A percentile compares a stretch with the other conserved stretches of the same genome.
Conservation (phyloP, 768 basidiomycete genomes). For the Termitomyces sp. region DNA sequence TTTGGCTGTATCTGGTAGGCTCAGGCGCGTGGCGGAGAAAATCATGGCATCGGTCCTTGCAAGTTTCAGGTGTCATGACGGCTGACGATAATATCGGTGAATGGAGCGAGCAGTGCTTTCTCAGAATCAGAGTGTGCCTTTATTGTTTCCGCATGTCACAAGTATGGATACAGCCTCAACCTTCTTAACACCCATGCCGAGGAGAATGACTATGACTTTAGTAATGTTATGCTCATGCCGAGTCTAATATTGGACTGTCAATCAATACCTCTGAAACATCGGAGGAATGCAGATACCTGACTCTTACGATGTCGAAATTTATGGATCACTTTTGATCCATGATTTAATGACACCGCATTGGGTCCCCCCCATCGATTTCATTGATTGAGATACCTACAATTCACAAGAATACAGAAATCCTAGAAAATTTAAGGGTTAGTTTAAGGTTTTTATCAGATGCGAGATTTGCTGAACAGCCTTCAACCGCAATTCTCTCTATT, state of each 20-base stretch:
- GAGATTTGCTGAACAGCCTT: background rate
- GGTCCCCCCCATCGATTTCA: background rate
- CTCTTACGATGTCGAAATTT: background rate
- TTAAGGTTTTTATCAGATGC: background rate
- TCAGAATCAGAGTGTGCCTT: background rate
- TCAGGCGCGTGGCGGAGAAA: background rate
- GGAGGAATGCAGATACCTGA: background rate
- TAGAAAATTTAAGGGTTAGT: background rate
- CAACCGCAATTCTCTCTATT: background rate
- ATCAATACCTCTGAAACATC: conserved; percentile 1
- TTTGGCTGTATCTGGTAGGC: background rate
- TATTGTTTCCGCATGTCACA: background rate
- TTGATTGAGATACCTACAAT: background rate
- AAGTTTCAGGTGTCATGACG: background rate
- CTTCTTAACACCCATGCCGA: background rate
- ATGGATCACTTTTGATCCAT: background rate
- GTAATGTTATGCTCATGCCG: background rate
- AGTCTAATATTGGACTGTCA: background rate
- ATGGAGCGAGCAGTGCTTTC: background rate
- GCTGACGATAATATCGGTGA: background rate
- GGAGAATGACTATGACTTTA: background rate
- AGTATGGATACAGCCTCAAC: background rate
- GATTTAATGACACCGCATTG: background rate
- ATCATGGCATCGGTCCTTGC: background rate
- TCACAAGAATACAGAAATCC: background rate